These are phyloP conservation scores for Musa troglodytarum DNA, from an alignment of 176 grass and related monocot genomes.

Conservation along the genomic window DNA sequence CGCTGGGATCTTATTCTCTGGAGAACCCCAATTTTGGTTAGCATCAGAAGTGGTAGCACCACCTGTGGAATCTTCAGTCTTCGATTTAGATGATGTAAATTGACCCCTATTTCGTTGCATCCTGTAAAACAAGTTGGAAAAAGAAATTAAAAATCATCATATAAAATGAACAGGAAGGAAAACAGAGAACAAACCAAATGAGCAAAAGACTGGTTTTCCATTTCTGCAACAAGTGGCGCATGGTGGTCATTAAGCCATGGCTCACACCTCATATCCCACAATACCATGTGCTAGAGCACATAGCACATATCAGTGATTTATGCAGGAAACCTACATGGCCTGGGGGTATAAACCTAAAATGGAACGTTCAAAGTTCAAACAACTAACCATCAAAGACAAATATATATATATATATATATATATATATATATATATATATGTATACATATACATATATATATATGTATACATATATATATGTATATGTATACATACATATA, in stretches of 20 bases:
- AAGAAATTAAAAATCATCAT: background rate
- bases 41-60: constrained; percentile 44
- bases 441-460: too few species aligned
- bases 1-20: constrained; percentile 63
- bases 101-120: constrained; percentile 96
- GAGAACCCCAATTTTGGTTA: constrained; percentile 55
- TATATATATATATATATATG: too few species aligned
- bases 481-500: rapidly evolving
- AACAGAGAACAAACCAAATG: background rate
- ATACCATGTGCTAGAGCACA: background rate
- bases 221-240: background rate
- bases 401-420: too few species aligned
- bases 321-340: background rate
- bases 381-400: background rate
- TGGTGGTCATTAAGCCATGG: background rate
- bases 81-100: constrained; percentile 92
- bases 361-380: background rate
- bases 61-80: constrained; percentile 44
- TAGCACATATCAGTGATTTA: background rate
- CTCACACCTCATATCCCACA: background rate
- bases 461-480: too few species aligned
- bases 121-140: constrained; percentile 26
- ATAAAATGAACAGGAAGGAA: background rate
- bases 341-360: background rate
- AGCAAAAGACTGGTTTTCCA: background rate